A percentile compares a stretch with the other conserved stretches of the same genome.
phyloP scores from a whole-genome alignment of 176 grass and related monocot genomes.

The Neostapfia colusana region DNA sequence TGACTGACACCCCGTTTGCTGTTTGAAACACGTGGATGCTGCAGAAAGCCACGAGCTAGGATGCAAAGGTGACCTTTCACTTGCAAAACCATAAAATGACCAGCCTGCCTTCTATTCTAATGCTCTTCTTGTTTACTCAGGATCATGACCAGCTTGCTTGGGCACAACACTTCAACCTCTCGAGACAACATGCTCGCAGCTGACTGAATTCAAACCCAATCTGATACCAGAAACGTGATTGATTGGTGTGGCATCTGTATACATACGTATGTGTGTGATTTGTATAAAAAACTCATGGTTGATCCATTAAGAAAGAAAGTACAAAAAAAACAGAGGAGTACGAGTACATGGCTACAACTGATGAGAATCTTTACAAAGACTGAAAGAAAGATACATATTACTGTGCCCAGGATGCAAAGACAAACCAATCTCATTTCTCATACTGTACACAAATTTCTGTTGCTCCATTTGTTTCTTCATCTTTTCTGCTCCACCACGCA shows the following conservation, averaged over 20 bases:
- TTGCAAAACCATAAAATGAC: not conserved
- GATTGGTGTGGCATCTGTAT: not conserved
- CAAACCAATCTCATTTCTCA: no score
- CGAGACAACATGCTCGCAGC: not conserved
- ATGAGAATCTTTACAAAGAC: slow-evolving; percentile 2
- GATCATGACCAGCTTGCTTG: slow-evolving; percentile 41
- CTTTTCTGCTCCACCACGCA: not conserved
- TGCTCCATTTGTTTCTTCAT: not conserved
- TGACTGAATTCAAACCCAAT: no score
- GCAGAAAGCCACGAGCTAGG: slow-evolving; percentile 62
- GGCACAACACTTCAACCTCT: slow-evolving; percentile 24
- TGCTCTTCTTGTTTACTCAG: slow-evolving; percentile 37
- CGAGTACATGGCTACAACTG: not conserved
- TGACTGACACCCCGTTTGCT: slow-evolving; percentile 54
- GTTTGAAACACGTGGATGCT: slow-evolving; percentile 35
- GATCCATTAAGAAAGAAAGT: not conserved
- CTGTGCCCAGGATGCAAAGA: no score
- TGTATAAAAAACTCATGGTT: not conserved
- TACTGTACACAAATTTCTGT: slow-evolving; percentile 1
- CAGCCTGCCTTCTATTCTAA: not conserved
- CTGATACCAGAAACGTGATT: no score
- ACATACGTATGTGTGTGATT: no score
- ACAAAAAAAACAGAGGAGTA: no score
- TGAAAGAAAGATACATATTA: not conserved
- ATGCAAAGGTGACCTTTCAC: slow-evolving; percentile 55